Base-by-base conservation (phyloP, 441 rosid genomes). In the Mallotus japonicus region DNA sequence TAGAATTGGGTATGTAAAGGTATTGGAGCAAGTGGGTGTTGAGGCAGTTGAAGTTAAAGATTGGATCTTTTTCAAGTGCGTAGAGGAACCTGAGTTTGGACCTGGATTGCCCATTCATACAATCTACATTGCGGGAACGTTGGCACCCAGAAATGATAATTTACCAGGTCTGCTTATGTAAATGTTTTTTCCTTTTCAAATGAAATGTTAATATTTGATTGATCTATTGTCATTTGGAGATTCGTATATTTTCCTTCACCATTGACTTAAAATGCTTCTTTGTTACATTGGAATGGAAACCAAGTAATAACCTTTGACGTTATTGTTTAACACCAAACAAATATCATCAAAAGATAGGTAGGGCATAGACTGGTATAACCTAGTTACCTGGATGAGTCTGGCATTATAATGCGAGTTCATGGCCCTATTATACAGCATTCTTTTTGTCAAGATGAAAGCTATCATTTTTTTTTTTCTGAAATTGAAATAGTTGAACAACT, bases 71-170 rank as follows among this genome's bases (percentile, higher is more conserved):
- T 71, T 80, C 72, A 89, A 82, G 80, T 79, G 73, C 70, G 87
- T 84, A 58, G 87, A 88, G 77, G 98, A 94, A 85, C 79, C 97
- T 40, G 93, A 83, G 72, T 94, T 92, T 69, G 98, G 97, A 73
- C 96, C 93, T 12, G 92, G 83, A 28, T 76, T 81, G 13, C 85
- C 78, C 1, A 71, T 84, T 81, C 81, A 76, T 74, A 86, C 88
- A 6, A 80, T 87, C 73, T 94, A 84, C 50, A 10, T 94, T 69
- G 61, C 78, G 76, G 96, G 90, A 12, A 82, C 78, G 77, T 77
- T 89, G 57, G 55, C 75, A 49, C 67, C 68, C 59, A 73, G 72
- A 67, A 69, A 70, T 72, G 61, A 5, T 22, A 62, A 4, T 62
- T 80, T 80, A 50, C 82, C 82, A 87, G 96, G 97, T 91, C 3